Conservation (phyloP, 495 filamentous ascomycete genomes). For the Penicillium crystallinum region DNA sequence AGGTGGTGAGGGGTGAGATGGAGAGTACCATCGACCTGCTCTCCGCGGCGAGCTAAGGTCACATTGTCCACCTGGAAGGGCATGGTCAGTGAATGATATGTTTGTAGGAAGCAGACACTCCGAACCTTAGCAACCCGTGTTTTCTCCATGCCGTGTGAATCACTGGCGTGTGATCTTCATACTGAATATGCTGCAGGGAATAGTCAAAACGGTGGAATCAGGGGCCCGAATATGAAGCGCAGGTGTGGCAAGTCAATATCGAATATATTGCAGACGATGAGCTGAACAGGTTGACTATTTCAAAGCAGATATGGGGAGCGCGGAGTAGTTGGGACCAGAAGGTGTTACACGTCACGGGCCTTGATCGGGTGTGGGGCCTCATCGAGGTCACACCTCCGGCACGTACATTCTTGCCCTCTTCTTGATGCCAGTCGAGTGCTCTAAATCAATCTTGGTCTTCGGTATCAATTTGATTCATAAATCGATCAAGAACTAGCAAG, state of each 20-base stretch:
- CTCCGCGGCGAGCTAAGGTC: constrained; percentile 56
- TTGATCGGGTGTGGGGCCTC: constrained; percentile 1
- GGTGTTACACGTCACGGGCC: constrained; percentile 10
- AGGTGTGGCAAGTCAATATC: not conserved
- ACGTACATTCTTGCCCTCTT: not conserved
- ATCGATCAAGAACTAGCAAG: not conserved
- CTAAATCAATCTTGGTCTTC: not conserved
- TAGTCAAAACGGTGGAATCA: not conserved
- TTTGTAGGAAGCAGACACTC: not conserved
- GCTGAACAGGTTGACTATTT: constrained; percentile 1
- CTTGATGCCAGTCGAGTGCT: not conserved
- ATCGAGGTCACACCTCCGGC: constrained; percentile 5
- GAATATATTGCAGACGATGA: not conserved
- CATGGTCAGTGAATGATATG: constrained; percentile 3
- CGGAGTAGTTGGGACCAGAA: constrained; percentile 1
- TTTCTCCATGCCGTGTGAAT: constrained; percentile 48
- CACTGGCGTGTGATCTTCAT: constrained; percentile 39
- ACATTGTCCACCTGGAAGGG: constrained; percentile 54
- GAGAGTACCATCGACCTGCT: constrained; percentile 55
- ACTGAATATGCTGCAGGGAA: constrained; percentile 13
- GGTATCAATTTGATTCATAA: not conserved
- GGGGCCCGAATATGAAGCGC: not conserved
- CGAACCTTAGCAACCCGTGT: constrained; percentile 53
- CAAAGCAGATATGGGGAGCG: not conserved
- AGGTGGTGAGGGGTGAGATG: constrained; percentile 63